Conservation (phyloP, 805 yeast genomes). For the Sugiyamaella qingdaonensis region DNA sequence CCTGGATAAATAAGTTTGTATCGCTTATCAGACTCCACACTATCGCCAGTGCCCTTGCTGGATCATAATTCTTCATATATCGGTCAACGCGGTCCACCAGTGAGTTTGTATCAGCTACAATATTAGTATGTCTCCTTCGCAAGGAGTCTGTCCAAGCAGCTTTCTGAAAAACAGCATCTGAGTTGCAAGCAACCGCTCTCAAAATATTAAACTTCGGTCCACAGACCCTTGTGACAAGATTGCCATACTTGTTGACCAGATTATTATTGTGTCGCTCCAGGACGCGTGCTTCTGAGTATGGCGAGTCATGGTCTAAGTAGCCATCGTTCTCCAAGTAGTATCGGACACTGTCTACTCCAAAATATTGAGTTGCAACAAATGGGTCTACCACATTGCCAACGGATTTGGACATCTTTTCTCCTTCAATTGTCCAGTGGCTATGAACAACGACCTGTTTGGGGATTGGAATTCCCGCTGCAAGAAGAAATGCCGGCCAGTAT, state of each 20-base stretch:
- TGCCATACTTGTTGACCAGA: conserved; percentile 79
- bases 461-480: conserved; percentile 71
- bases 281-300: conserved; percentile 65
- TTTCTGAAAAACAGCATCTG: not conserved
- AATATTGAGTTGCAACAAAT: conserved; percentile 50
- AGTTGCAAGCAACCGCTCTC: conserved; percentile 34
- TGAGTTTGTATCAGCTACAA: conserved; percentile 35
- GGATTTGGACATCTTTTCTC: conserved; percentile 90
- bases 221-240: conserved; percentile 68
- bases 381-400: conserved; percentile 95
- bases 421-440: conserved; percentile 89
- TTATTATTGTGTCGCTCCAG: conserved; percentile 38
- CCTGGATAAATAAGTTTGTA: conserved; percentile 66
- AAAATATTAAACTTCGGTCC: conserved; percentile 61
- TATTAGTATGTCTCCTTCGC: conserved; percentile 12
- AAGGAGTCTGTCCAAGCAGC: conserved; percentile 1
- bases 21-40: conserved; percentile 57
- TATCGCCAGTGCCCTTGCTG: conserved; percentile 50
- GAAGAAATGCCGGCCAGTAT: conserved; percentile 88
- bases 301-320: conserved; percentile 70
- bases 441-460: conserved; percentile 82
- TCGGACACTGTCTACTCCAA: conserved; percentile 60
- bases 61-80: conserved; percentile 46
- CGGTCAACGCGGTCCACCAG: conserved; percentile 40
- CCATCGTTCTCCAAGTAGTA: conserved; percentile 75